Percentiles rank a stretch among this genome's conserved stretches.
These are phyloP conservation scores for Primulina tabacum DNA, from an alignment of 257 asterid genomes.

Conservation along the genomic window DNA sequence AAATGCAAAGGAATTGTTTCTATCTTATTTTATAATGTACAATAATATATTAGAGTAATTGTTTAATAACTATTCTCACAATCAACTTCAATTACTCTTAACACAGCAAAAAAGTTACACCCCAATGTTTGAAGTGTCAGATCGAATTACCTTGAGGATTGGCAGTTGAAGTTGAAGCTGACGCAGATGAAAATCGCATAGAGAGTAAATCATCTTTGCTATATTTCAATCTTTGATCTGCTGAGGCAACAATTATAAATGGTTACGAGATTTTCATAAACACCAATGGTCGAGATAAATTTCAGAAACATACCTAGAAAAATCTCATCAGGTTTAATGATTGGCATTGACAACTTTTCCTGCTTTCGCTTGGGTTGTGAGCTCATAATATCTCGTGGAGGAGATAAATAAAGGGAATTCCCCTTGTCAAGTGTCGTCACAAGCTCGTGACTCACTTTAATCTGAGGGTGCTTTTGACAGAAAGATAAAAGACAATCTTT, in stretches of 20 bases:
- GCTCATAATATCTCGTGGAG: conserved; percentile 30
- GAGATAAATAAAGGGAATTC: conserved; percentile 30
- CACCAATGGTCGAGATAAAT: not conserved
- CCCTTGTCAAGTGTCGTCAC: conserved; percentile 30
- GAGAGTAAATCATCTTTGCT: conserved; percentile 62
- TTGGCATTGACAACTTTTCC: conserved; percentile 33
- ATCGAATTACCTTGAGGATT: conserved; percentile 23
- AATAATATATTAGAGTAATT: too few relatives aligned
- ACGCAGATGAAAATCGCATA: conserved; percentile 40
- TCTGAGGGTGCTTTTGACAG: conserved; percentile 47
- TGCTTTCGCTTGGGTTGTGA: conserved; percentile 31
- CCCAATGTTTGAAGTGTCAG: not conserved
- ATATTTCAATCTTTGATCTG: conserved; percentile 92
- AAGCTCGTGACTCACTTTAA: conserved; percentile 69
- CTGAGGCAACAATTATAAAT: conserved; percentile 21
- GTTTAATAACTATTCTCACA: too few relatives aligned
- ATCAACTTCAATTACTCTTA: too few relatives aligned
- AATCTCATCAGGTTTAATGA: conserved; percentile 23
- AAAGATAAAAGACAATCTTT: conserved; percentile 46
- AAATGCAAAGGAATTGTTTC: too few relatives aligned
- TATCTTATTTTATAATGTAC: too few relatives aligned
- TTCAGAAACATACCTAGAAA: conserved; percentile 50
- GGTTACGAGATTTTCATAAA: conserved; percentile 7
- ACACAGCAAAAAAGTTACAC: not conserved
- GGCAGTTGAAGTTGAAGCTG: conserved; percentile 27